Conservation (phyloP, 2,329 filamentous ascomycete genomes). For the Dryadomyces quercus-mongolicae region DNA sequence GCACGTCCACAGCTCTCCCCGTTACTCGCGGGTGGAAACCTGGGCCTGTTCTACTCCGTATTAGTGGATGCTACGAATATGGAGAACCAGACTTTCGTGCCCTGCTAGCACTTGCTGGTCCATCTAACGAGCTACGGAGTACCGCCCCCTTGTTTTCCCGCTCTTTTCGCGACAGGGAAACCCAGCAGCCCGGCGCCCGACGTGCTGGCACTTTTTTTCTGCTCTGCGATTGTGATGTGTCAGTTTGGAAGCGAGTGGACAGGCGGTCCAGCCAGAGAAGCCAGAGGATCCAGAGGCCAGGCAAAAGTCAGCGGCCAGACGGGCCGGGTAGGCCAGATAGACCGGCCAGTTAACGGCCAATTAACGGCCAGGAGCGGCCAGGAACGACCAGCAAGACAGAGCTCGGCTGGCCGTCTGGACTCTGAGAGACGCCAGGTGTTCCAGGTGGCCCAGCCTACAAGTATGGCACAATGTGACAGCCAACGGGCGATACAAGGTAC, state of each 20-base stretch:
- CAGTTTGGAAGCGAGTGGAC: neutral
- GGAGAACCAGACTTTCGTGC: neutral
- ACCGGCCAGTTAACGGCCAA: no score
- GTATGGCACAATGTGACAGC: no score
- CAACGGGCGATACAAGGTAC: no score
- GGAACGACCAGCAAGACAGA: no score
- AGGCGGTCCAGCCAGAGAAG: neutral
- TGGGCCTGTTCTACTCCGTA: neutral
- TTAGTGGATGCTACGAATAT: neutral
- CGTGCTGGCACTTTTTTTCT: neutral
- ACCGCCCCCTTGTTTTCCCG: neutral
- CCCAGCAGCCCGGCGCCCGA: neutral
- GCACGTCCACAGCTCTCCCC: neutral
- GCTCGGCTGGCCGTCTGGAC: no score
- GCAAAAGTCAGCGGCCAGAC: no score
- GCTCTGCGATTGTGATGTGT: neutral
- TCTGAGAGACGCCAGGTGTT: no score
- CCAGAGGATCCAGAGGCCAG: no score
- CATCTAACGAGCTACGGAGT: no score
- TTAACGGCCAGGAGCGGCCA: no score
- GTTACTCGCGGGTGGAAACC: neutral
- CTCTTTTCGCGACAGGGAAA: neutral
- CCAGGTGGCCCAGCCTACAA: no score
- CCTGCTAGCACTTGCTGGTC: neutral
- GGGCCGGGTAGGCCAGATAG: no score